Base-by-base conservation (phyloP, 2,329 filamentous ascomycete genomes). In the Aspergillus jensenii region DNA sequence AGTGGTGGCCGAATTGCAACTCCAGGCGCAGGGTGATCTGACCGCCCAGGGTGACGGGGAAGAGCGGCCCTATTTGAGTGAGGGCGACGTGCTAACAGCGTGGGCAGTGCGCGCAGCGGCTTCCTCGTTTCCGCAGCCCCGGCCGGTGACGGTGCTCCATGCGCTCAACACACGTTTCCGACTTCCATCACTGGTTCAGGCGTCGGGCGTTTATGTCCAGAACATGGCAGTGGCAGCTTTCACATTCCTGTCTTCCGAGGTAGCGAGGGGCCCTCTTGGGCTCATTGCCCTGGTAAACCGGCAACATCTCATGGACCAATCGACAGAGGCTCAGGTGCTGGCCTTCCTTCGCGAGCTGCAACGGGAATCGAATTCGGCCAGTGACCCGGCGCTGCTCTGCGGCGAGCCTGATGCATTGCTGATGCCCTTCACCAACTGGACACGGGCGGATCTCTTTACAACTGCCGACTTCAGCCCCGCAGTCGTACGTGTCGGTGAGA, bases 71-170 rank as follows among this genome's bases (percentile, higher is more conserved):
- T 21, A 21, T 21, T 9, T 55, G 2, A 55, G 43, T n/a, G 52
- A 55, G 4, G 52, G 52, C 8, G 52, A 55, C 23, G 19, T 55
- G 8, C 21, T 55, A 14, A 55, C 43, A 6, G 52, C 52, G 15
- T 55, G 52, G 52, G 21, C 43, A 23, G 8, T 23, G 21, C 43
- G 43, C 43, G 19, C 21, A 12, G 21, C 27, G 4, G 43, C 43
- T 3, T 15, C 12, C 17, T 45, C 43, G 2, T 21, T 25, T 8
- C 21, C 43, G 19, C 43, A 23, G 11, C 4, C 40, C 31, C 41
- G 51, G 7, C 14, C 27, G 4, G 27, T 48, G 14, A 48, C 27
- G 14, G 31, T 48, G n/a, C 27, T 35, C 27, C 27, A 48, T n/a
- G 31, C 27, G 7, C 7, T 48, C 15, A 37, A 48, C 31, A n/a